phyloP scores from a whole-genome alignment of 2,329 filamentous ascomycete genomes.

The Diaporthe sp. region DNA sequence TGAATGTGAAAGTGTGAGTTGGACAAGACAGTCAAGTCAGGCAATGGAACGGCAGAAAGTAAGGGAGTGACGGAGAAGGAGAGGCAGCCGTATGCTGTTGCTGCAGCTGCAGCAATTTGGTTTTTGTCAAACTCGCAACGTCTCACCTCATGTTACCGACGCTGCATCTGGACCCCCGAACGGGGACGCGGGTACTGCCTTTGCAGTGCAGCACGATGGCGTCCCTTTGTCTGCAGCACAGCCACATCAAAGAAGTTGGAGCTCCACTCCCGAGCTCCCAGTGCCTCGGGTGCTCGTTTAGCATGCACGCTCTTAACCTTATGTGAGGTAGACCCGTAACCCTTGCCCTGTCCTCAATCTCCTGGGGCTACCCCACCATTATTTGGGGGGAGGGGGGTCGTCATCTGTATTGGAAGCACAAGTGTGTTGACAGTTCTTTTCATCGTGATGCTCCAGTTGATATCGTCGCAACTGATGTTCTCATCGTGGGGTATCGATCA shows the following conservation, averaged over 20 bases:
- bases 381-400: background rate
- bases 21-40: background rate
- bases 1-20: background rate
- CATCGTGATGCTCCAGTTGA: background rate
- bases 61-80: constrained; percentile 5
- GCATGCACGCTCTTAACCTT: constrained; percentile 12
- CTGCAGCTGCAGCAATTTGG: constrained; percentile 16
- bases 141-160: constrained; percentile 25
- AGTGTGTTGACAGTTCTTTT: background rate
- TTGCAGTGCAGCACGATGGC: background rate
- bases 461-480: background rate
- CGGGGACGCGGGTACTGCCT: background rate
- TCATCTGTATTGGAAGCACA: background rate
- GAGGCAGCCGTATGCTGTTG: background rate
- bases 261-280: constrained; percentile 11
- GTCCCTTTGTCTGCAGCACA: background rate
- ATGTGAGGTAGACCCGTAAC: background rate
- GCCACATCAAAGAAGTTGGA: constrained; percentile 11
- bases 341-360: constrained; percentile 13
- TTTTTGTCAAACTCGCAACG: constrained; percentile 28
- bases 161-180: no score
- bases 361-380: background rate
- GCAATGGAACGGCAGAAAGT: background rate
- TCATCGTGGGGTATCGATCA: background rate
- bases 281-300: constrained; percentile 18